phyloP scores from a whole-genome alignment of 495 filamentous ascomycete genomes.

The Parachaetomium inaequale region DNA sequence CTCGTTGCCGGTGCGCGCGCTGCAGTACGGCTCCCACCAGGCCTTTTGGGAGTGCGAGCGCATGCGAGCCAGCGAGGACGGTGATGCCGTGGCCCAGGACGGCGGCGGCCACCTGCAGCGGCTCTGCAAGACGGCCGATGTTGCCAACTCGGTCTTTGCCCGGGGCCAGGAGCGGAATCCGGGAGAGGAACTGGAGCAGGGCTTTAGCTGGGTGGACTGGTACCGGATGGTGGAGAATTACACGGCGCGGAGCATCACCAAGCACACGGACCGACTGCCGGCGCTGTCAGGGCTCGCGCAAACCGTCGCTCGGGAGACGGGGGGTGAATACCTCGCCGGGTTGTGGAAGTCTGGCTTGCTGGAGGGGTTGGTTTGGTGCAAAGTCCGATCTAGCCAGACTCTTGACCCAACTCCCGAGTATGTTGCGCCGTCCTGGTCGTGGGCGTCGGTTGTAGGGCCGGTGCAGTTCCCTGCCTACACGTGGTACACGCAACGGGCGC shows the following conservation, averaged over 20 bases:
- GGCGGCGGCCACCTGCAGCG: constrained; percentile 17
- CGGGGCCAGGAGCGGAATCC: not conserved
- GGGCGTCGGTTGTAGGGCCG: constrained; percentile 33
- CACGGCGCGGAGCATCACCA: constrained; percentile 27
- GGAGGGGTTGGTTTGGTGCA: constrained; percentile 30
- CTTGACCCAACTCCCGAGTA: constrained; percentile 11
- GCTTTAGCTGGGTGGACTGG: constrained; percentile 26
- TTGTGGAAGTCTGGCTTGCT: constrained; percentile 28
- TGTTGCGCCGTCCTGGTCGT: constrained; percentile 39
- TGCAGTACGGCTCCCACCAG: constrained; percentile 28
- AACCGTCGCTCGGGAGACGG: constrained; percentile 11
- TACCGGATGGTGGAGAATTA: constrained; percentile 29
- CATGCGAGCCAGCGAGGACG: constrained; percentile 22
- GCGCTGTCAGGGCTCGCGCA: constrained; percentile 35
- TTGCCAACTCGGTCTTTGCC: constrained; percentile 13
- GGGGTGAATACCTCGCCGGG: constrained; percentile 24
- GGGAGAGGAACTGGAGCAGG: not conserved
- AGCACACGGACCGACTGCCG: constrained; percentile 33
- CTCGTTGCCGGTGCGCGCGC: constrained; percentile 24
- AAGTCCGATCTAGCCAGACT: not conserved
- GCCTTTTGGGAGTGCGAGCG: constrained; percentile 33
- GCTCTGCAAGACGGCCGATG: constrained; percentile 15
- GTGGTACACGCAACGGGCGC: constrained; percentile 20
- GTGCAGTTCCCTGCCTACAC: constrained; percentile 26
- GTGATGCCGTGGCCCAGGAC: constrained; percentile 15